phyloP scores from a whole-genome alignment of 345 rosid genomes.

The Aegle marmelos region DNA sequence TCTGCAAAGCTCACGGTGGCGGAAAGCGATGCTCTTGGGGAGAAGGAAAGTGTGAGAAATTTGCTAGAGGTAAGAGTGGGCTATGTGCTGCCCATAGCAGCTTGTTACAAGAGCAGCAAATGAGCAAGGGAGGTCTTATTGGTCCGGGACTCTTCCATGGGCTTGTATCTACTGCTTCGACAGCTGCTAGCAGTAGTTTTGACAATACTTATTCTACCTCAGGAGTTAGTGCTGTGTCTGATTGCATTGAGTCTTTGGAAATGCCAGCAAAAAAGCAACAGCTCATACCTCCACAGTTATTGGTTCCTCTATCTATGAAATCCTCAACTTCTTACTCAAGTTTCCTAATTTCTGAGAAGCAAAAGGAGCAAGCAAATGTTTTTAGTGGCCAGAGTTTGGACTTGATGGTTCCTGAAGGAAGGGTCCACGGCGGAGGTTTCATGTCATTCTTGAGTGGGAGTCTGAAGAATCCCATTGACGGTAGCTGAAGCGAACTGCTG shows the following conservation, averaged over 20 bases:
- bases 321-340: constrained; percentile 41
- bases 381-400: constrained; percentile 20
- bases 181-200: constrained; percentile 42
- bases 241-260: constrained; percentile 61
- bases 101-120: constrained; percentile 50
- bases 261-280: constrained; percentile 50
- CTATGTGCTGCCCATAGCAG: constrained; percentile 90
- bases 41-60: constrained; percentile 81
- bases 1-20: constrained; percentile 97
- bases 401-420: constrained; percentile 78
- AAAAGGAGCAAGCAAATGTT: constrained; percentile 30
- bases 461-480: constrained; percentile 55
- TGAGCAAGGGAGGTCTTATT: constrained; percentile 53
- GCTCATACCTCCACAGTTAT: constrained; percentile 76
- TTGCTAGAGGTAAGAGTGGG: constrained; percentile 92
- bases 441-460: constrained; percentile 82
- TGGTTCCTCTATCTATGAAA: constrained; percentile 93
- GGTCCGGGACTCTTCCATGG: constrained; percentile 85
- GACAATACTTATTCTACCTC: constrained; percentile 59
- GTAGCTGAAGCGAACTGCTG: constrained; percentile 31
- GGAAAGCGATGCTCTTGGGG: constrained; percentile 87
- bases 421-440: constrained; percentile 94
- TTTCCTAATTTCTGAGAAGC: constrained; percentile 36
- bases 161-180: constrained; percentile 64
- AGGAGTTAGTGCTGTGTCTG: constrained; percentile 56